Evolutionary conservation across 2,329 filamentous ascomycete species (phyloP).

Genomic region (Fusarium sp.): DNA sequence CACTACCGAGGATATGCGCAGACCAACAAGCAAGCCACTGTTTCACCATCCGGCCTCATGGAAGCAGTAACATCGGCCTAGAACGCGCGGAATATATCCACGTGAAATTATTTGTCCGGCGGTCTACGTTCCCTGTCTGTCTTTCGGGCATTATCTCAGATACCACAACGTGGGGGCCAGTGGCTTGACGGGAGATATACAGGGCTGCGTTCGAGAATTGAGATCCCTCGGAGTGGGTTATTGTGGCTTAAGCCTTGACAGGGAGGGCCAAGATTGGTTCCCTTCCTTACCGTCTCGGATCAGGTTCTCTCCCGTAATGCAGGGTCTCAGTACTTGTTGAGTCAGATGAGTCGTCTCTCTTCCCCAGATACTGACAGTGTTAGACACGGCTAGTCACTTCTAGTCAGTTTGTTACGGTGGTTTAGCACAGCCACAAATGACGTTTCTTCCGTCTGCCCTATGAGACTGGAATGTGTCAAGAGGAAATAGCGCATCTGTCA

Average conservation of each 20-base stretch:
- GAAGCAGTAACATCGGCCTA: background rate
- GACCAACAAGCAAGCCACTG: background rate
- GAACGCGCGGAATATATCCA: background rate
- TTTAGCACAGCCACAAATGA: background rate
- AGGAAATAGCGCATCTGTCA: background rate
- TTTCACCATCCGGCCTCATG: background rate
- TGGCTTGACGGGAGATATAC: background rate
- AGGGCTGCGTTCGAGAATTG: background rate
- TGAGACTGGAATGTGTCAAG: background rate
- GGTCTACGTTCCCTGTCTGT: background rate
- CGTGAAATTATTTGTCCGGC: background rate
- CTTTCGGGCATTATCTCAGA: background rate
- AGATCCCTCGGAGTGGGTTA: background rate
- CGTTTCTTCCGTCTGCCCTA: background rate
- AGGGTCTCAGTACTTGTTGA: background rate
- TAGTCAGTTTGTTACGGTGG: background rate
- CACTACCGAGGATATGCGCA: background rate
- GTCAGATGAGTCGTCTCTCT: background rate
- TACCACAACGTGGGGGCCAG: background rate
- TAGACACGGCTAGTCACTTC: background rate
- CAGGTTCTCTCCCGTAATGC: background rate
- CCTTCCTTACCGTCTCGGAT: background rate
- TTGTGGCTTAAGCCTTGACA: background rate
- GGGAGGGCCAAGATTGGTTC: background rate
- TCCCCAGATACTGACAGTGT: background rate